Conservation (phyloP, 495 filamentous ascomycete species). For the Penicillium alfredii region DNA sequence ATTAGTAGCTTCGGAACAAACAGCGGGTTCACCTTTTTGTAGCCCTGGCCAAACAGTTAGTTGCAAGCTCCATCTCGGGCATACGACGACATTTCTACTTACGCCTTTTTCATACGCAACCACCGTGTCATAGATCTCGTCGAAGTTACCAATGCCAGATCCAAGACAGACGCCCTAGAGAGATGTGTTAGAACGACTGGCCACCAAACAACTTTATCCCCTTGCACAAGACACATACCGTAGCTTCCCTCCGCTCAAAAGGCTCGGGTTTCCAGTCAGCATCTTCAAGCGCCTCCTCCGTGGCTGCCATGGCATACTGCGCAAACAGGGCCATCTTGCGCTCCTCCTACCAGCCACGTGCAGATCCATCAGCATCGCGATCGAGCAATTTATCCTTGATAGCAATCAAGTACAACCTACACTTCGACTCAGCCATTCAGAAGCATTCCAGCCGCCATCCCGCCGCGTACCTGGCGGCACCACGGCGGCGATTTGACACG, state of each 20-base stretch:
- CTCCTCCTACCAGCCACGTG: slow-evolving; percentile 49
- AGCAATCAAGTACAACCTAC: slow-evolving; percentile 26
- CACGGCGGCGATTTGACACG: slow-evolving; percentile 76
- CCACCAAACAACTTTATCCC: neutral
- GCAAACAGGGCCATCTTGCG: slow-evolving; percentile 87
- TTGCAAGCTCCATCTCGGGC: slow-evolving; percentile 1
- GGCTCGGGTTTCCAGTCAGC: slow-evolving; percentile 67
- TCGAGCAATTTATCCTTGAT: too few relatives aligned
- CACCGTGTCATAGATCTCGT: slow-evolving; percentile 80
- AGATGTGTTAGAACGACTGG: slow-evolving; percentile 1
- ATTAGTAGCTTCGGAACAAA: slow-evolving; percentile 91
- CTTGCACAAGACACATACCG: slow-evolving; percentile 49
- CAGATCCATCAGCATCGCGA: slow-evolving; percentile 1
- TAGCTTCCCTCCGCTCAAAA: slow-evolving; percentile 57
- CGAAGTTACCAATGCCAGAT: slow-evolving; percentile 92
- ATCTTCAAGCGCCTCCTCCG: slow-evolving; percentile 81
- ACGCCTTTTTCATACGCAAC: slow-evolving; percentile 70
- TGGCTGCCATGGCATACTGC: slow-evolving; percentile 83
- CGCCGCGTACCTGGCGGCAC: slow-evolving; percentile 58
- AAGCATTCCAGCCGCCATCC: slow-evolving; percentile 61
- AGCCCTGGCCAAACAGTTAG: slow-evolving; percentile 50
- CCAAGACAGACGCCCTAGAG: slow-evolving; percentile 77
- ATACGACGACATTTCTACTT: slow-evolving; percentile 18
- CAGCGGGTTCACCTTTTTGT: slow-evolving; percentile 84
- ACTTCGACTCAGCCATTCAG: slow-evolving; percentile 66